Evolutionary conservation across 164 flowering plant species (phyloP).

Genomic region (Macadamia tetraphylla): DNA sequence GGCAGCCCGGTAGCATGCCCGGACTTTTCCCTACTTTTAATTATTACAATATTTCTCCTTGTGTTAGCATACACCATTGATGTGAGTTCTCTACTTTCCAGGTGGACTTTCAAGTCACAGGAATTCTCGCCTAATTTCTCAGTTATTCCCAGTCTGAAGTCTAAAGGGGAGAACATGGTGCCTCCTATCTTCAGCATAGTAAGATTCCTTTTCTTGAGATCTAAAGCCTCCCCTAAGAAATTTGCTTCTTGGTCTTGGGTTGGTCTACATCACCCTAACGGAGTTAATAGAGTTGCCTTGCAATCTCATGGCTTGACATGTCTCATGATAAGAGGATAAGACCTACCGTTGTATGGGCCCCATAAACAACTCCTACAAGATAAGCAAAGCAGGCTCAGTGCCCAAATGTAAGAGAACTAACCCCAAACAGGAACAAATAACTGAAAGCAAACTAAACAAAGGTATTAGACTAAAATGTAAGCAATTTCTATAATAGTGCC

Average conservation of each 20-base stretch:
- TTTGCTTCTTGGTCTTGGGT: background rate
- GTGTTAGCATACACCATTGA: background rate
- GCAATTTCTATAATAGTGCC: background rate
- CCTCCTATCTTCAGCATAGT: conserved; percentile 92
- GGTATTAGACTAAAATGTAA: background rate
- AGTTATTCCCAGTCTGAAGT: conserved; percentile 67
- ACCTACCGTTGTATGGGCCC: too few relatives aligned
- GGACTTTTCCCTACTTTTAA: too few relatives aligned
- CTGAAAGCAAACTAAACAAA: background rate
- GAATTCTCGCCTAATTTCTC: conserved; percentile 70
- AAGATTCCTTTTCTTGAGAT: conserved; percentile 17
- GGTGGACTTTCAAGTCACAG: conserved; percentile 88
- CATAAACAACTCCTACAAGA: background rate
- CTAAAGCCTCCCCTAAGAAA: background rate
- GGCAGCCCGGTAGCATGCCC: too few relatives aligned
- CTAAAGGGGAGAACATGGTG: conserved; percentile 27
- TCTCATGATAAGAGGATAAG: too few relatives aligned
- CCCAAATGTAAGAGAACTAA: background rate
- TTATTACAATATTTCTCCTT: background rate
- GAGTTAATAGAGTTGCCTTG: too few relatives aligned
- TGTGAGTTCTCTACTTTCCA: conserved; percentile 18
- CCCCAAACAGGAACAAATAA: background rate
- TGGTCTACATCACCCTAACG: too few relatives aligned
- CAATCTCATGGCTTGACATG: too few relatives aligned
- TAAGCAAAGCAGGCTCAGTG: background rate